Percentiles rank a stretch among this genome's conserved stretches.
Conservation (phyloP, 805 yeast species). For the Pichia phayaonensis region DNA sequence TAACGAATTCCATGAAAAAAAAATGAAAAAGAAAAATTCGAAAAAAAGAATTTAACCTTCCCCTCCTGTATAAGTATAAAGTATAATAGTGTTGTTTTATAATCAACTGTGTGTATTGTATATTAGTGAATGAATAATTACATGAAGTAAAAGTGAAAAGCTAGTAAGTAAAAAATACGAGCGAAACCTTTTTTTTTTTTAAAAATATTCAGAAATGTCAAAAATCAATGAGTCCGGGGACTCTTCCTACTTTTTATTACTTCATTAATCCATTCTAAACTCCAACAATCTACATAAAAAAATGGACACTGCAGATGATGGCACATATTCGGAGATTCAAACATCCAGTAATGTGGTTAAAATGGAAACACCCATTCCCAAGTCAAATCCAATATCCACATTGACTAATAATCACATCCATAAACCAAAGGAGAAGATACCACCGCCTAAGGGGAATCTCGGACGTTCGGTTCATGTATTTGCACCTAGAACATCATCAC, state of each 20-base stretch:
- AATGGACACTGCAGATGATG: background rate
- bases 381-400: background rate
- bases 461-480: background rate
- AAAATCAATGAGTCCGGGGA: too few relatives aligned
- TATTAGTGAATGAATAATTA: constrained; percentile 2
- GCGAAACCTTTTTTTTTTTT: background rate
- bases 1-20: background rate
- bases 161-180: too few relatives aligned
- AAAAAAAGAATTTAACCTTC: background rate
- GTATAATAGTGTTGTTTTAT: background rate
- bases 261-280: too few relatives aligned
- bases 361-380: constrained; percentile 2
- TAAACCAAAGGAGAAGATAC: background rate
- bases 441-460: background rate
- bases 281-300: background rate
- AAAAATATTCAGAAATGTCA: too few relatives aligned
- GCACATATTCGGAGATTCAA: background rate
- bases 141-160: background rate
- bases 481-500: constrained; percentile 9
- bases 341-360: background rate
- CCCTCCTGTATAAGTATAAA: constrained; percentile 4
- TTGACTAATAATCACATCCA: background rate
- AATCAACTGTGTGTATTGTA: background rate
- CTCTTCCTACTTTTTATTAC: background rate
- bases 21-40: background rate